Conservation (phyloP, 164 flowering plant species). For the Tinospora cordifolia region DNA sequence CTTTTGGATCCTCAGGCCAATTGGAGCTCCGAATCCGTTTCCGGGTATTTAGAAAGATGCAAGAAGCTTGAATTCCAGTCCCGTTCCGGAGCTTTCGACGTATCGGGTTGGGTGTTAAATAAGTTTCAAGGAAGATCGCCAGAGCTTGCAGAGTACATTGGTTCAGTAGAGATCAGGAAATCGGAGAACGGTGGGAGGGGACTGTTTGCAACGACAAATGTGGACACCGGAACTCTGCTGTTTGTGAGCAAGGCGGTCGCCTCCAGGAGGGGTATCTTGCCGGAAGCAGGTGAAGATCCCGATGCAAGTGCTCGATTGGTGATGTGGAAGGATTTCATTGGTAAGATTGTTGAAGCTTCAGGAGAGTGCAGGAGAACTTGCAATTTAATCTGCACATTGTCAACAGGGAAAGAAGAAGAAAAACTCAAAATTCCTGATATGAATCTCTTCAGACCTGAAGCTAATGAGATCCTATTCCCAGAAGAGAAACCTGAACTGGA, state of each 20-base stretch:
- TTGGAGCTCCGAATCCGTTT: slow-evolving; percentile 37
- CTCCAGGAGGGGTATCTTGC: slow-evolving; percentile 59
- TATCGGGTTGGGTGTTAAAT: slow-evolving; percentile 66
- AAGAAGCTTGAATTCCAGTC: slow-evolving; percentile 61
- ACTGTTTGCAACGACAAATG: slow-evolving; percentile 50
- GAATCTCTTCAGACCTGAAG: slow-evolving; percentile 50
- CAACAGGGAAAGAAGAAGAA: slow-evolving; percentile 58
- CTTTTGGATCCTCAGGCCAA: slow-evolving; percentile 34
- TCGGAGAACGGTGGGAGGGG: slow-evolving; percentile 71
- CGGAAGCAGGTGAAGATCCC: slow-evolving; percentile 31
- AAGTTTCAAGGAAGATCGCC: slow-evolving; percentile 58
- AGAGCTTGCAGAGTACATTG: slow-evolving; percentile 64
- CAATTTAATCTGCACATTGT: slow-evolving; percentile 34
- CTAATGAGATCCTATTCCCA: slow-evolving; percentile 16
- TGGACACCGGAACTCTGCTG: slow-evolving; percentile 60
- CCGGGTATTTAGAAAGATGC: slow-evolving; percentile 55
- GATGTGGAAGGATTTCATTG: slow-evolving; percentile 86
- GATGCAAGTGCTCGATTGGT: slow-evolving; percentile 49
- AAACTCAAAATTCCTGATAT: slow-evolving; percentile 53
- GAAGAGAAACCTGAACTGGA: slow-evolving; percentile 30
- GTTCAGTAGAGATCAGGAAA: slow-evolving; percentile 52
- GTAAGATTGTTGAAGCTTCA: slow-evolving; percentile 37
- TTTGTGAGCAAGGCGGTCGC: slow-evolving; percentile 73
- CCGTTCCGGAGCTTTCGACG: slow-evolving; percentile 63
- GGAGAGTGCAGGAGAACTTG: slow-evolving; percentile 36